A percentile compares a stretch with the other conserved stretches of the same genome.
These are phyloP conservation scores for Trypanosoma cruzi DNA, from an alignment of 208 protist species.

Conservation along the genomic window DNA sequence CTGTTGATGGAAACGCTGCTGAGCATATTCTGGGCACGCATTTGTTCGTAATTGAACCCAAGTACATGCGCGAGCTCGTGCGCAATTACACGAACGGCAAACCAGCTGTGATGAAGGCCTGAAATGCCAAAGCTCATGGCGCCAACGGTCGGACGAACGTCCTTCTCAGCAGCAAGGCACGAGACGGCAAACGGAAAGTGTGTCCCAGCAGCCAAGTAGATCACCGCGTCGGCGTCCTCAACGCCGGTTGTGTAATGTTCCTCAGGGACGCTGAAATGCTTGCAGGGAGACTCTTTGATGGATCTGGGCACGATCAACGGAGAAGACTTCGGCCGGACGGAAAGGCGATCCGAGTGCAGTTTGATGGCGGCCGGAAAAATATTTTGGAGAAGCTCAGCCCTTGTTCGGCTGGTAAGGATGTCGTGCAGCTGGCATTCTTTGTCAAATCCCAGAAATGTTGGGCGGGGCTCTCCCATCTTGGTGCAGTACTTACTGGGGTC, in stretches of 20 bases:
- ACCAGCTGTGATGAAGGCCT: neutral
- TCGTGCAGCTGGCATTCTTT: constrained; percentile 24
- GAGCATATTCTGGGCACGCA: neutral
- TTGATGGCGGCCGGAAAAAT: constrained; percentile 44
- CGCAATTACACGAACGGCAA: neutral
- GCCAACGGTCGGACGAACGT: constrained; percentile 14
- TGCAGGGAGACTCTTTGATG: neutral
- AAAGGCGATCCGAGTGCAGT: constrained; percentile 45
- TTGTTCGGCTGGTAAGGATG: constrained; percentile 42
- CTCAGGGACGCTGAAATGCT: constrained; percentile 20
- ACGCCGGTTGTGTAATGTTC: constrained; percentile 15
- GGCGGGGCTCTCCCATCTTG: constrained; percentile 13
- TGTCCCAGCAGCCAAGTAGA: constrained; percentile 30
- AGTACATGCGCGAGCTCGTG: constrained; percentile 21
- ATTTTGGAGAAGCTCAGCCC: constrained; percentile 20
- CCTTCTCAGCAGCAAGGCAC: neutral
- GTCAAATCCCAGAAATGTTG: constrained; percentile 24
- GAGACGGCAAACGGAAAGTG: neutral
- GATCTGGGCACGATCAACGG: neutral
- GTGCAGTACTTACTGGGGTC: constrained; percentile 44
- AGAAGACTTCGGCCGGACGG: neutral
- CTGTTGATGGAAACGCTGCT: neutral
- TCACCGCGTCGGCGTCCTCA: constrained; percentile 13
- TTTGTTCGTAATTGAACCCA: constrained; percentile 13
- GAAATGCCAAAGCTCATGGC: constrained; percentile 17